Conservation (phyloP, 768 basidiomycete species). For the Hortiboletus flavorubellus region DNA sequence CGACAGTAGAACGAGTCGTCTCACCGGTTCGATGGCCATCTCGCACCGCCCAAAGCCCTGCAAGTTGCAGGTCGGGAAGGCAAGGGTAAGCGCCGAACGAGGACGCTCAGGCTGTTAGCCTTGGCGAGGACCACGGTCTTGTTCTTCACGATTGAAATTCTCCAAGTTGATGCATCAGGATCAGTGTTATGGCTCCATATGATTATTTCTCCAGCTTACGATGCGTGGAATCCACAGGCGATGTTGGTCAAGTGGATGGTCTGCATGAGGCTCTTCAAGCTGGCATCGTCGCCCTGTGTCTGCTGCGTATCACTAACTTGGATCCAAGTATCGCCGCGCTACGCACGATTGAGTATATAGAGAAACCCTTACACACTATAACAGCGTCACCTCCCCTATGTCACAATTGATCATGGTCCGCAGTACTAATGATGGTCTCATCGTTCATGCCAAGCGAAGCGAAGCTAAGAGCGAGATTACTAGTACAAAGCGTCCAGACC, state of each 20-base stretch:
- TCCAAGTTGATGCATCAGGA: conserved; percentile 20
- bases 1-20: conserved; percentile 2
- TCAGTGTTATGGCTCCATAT: neutral
- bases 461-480: too few species aligned
- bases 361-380: conserved; percentile 41
- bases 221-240: too few species aligned
- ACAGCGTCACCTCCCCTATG: conserved; percentile 49
- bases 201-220: too few species aligned
- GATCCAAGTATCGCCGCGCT: too few species aligned
- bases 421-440: neutral
- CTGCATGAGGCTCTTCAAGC: too few species aligned
- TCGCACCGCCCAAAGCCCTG: conserved; percentile 65
- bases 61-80: conserved; percentile 52
- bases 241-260: too few species aligned
- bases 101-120: too few species aligned
- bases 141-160: conserved; percentile 58
- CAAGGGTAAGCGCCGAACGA: too few species aligned
- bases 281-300: conserved; percentile 48
- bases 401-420: conserved; percentile 49
- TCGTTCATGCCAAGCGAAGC: too few species aligned
- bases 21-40: conserved; percentile 57
- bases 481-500: too few species aligned
- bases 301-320: neutral
- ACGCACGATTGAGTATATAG: conserved; percentile 45
- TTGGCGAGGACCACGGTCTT: conserved; percentile 59